These are phyloP conservation scores for Penstemon eatonii DNA, from an alignment of 257 asterid genomes.

Conservation along the genomic window DNA sequence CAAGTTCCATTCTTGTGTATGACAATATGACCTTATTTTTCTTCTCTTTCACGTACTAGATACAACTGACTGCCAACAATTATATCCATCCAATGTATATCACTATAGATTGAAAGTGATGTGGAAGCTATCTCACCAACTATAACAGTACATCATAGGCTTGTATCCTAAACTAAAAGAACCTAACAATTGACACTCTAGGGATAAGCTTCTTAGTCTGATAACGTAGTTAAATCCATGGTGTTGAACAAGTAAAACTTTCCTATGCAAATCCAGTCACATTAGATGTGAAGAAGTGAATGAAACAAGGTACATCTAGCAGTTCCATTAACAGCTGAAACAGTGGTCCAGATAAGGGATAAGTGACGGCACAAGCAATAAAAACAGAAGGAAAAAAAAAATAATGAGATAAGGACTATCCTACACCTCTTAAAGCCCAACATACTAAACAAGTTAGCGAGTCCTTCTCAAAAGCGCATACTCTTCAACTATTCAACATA, in stretches of 20 bases:
- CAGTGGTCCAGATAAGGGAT: no score
- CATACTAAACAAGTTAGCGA: background rate
- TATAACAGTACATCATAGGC: background rate
- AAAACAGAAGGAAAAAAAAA: background rate
- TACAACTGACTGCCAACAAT: background rate
- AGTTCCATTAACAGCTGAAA: conserved; percentile 13
- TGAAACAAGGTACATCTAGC: background rate
- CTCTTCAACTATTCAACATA: background rate
- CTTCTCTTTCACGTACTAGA: background rate
- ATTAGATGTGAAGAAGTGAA: conserved; percentile 3
- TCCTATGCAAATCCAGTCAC: background rate
- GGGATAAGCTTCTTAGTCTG: background rate
- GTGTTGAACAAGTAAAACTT: conserved; percentile 9
- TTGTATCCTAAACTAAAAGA: conserved; percentile 1
- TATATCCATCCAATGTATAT: background rate
- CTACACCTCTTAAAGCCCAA: conserved; percentile 4
- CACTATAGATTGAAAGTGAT: background rate
- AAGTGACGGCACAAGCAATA: no score
- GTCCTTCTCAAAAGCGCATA: background rate
- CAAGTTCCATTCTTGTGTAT: background rate
- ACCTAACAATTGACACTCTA: background rate
- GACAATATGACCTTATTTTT: background rate
- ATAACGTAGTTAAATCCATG: conserved; percentile 9
- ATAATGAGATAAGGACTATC: conserved; percentile 7
- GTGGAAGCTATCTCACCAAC: background rate